These are phyloP conservation scores for Thermochaetoides thermophila DNA, from an alignment of 495 filamentous ascomycete genomes.

Conservation along the genomic window DNA sequence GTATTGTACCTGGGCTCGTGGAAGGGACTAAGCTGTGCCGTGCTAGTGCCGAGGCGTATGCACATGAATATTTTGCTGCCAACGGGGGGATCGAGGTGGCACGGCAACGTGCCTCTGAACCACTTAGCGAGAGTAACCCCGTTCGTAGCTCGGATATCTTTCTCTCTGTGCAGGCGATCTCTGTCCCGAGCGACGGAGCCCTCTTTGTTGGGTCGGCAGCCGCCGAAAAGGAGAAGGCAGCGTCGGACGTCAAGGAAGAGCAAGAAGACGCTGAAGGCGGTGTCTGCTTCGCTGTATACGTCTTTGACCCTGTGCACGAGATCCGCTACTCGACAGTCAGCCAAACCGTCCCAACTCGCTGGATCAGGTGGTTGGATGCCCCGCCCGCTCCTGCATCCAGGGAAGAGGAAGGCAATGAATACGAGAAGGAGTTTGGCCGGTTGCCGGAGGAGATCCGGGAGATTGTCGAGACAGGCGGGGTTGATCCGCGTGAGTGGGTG, in stretches of 20 bases:
- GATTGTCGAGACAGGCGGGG: constrained; percentile 75
- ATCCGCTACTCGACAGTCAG: constrained; percentile 76
- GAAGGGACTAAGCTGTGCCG: constrained; percentile 83
- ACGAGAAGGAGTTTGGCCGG: constrained; percentile 13
- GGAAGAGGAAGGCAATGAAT: constrained; percentile 25
- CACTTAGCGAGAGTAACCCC: constrained; percentile 68
- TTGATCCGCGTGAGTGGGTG: constrained; percentile 93
- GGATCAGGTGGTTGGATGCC: constrained; percentile 88
- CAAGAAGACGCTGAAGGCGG: constrained; percentile 35
- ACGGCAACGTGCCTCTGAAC: constrained; percentile 57
- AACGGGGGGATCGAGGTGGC: constrained; percentile 69
- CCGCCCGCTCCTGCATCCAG: constrained; percentile 34
- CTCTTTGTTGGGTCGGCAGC: constrained; percentile 46
- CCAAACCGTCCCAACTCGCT: constrained; percentile 69
- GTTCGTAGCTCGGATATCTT: constrained; percentile 89
- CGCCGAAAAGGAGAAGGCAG: constrained; percentile 36
- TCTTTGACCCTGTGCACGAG: constrained; percentile 83
- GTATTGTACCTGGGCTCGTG: constrained; percentile 60
- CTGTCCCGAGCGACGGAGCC: constrained; percentile 40
- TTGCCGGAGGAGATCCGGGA: constrained; percentile 75
- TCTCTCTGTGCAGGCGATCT: constrained; percentile 79
- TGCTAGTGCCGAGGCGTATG: constrained; percentile 75
- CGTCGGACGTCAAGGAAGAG: constrained; percentile 32
- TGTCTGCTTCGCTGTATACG: constrained; percentile 75
- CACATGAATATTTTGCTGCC: constrained; percentile 62